These are phyloP conservation scores for Telopea speciosissima DNA, from an alignment of 177 flowering plant species.

Conservation along the genomic window DNA sequence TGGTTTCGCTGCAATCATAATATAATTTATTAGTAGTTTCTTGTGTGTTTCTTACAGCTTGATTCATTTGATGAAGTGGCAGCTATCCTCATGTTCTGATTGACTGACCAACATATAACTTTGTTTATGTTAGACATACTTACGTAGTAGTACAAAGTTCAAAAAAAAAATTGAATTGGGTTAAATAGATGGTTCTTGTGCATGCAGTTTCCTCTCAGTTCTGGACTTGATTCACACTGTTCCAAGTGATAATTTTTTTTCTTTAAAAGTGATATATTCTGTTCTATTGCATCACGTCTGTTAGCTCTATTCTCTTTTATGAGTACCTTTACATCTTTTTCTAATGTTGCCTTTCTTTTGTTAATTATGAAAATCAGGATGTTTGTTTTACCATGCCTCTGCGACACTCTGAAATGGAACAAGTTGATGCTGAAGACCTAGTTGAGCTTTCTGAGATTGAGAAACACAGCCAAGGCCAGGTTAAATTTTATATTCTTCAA, in stretches of 20 bases:
- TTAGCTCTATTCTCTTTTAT: not conserved
- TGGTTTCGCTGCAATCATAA: too few relatives aligned
- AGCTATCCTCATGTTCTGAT: too few relatives aligned
- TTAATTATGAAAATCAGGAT: constrained; percentile 37
- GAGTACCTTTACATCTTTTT: constrained; percentile 5
- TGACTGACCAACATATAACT: too few relatives aligned
- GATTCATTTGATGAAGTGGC: too few relatives aligned
- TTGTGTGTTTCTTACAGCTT: too few relatives aligned
- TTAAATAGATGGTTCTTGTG: not conserved
- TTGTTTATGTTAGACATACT: not conserved
- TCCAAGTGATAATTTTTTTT: not conserved
- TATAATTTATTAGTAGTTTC: too few relatives aligned
- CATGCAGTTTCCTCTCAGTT: not conserved
- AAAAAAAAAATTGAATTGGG: not conserved
- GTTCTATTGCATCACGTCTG: not conserved
- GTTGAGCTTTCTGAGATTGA: constrained; percentile 89
- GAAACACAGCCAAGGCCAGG: constrained; percentile 83
- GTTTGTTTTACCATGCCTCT: constrained; percentile 84
- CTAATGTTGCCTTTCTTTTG: not conserved
- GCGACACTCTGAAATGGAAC: constrained; percentile 63
- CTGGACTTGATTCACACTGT: too few relatives aligned
- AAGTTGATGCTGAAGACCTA: constrained; percentile 70
- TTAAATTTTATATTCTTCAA: constrained; percentile 12
- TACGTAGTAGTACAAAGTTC: not conserved
- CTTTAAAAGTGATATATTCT: too few relatives aligned